Percentiles rank a stretch among this genome's conserved stretches.
These are phyloP conservation scores for Clavispora asparagi DNA, from an alignment of 805 yeast genomes.

Conservation along the genomic window DNA sequence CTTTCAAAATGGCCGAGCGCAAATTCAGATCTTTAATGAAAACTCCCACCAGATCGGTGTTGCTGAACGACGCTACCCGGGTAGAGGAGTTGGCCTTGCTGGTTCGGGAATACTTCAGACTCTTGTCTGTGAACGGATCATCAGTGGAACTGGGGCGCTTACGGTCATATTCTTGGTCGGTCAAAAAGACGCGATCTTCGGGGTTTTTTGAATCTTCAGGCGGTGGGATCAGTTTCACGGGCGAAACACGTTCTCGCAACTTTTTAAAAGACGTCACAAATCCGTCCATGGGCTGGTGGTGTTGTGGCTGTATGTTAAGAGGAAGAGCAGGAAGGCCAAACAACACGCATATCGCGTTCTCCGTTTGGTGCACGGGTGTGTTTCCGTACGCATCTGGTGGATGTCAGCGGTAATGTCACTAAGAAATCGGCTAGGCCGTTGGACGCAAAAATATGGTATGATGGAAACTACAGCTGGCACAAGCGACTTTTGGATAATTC, in stretches of 20 bases:
- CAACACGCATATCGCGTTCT: not conserved
- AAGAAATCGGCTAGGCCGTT: no score
- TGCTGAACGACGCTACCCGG: not conserved
- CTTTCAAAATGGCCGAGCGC: conserved; percentile 5
- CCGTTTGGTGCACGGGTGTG: not conserved
- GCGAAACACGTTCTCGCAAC: conserved; percentile 22
- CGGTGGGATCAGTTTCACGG: conserved; percentile 8
- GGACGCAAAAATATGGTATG: no score
- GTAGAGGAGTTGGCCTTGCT: not conserved
- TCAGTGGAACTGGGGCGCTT: conserved; percentile 16
- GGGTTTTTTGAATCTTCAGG: not conserved
- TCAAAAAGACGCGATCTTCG: not conserved
- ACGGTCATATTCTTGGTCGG: conserved; percentile 6
- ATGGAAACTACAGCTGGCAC: no score
- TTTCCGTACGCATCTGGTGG: no score
- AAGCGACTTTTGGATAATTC: no score
- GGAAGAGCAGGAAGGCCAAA: not conserved
- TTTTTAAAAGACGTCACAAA: conserved; percentile 17
- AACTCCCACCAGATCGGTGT: conserved; percentile 1
- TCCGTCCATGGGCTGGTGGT: conserved; percentile 8
- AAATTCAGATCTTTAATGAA: conserved; percentile 15
- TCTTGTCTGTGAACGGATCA: conserved; percentile 26
- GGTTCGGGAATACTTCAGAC: conserved; percentile 8
- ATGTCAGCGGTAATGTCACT: no score
- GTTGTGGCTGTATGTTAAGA: not conserved